A percentile compares a stretch with the other conserved stretches of the same genome.
phyloP scores from a whole-genome alignment of 2,329 filamentous ascomycete species.

The Fusarium mundagurra region DNA sequence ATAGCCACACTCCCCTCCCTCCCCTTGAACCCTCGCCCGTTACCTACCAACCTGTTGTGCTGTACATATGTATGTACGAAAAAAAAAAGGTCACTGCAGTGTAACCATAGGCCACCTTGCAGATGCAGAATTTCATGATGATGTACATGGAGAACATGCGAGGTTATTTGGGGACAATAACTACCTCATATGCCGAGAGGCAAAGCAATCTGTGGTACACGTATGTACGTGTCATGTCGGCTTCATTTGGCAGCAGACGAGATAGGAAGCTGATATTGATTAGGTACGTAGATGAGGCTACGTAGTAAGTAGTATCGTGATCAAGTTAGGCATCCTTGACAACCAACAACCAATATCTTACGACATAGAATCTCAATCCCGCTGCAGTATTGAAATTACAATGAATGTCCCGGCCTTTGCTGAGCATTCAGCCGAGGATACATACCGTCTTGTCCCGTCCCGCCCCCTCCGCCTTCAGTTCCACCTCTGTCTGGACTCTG shows the following conservation, averaged over 20 bases:
- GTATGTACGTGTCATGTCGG: background rate
- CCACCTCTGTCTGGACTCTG: background rate
- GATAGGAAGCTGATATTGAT: background rate
- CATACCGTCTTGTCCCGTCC: background rate
- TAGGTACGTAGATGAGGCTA: background rate
- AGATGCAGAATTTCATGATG: slow-evolving; percentile 20
- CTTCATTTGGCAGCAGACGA: background rate
- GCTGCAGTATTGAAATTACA: background rate
- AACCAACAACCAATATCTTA: background rate
- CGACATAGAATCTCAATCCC: background rate
- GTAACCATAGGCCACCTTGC: slow-evolving; percentile 23
- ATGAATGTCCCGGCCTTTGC: background rate
- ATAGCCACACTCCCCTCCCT: slow-evolving; percentile 18
- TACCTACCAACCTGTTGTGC: background rate
- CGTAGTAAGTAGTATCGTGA: background rate
- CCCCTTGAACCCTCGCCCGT: background rate
- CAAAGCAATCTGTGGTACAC: background rate
- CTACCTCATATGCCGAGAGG: slow-evolving; percentile 1
- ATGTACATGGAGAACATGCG: slow-evolving; percentile 15
- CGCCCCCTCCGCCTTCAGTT: background rate
- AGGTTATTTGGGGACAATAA: background rate
- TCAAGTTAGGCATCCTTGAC: background rate
- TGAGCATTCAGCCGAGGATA: background rate
- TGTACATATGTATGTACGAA: background rate
- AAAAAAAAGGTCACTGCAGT: slow-evolving; percentile 24